Evolutionary conservation across 2,329 filamentous ascomycete species (phyloP).

Genomic region (Dryadomyces sulphureus): DNA sequence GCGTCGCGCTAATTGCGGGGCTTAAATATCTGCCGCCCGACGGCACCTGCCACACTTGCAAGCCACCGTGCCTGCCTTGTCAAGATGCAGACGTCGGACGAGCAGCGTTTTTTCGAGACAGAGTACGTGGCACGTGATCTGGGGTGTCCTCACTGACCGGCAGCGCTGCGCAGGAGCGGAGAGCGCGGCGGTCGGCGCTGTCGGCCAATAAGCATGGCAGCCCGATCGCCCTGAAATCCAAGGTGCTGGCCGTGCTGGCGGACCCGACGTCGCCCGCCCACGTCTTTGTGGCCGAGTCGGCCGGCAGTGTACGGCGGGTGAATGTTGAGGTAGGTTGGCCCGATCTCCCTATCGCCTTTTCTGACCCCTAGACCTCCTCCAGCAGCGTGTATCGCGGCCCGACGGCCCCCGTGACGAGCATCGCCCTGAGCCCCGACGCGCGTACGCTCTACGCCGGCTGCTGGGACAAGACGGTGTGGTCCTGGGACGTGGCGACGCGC

Average conservation of each 20-base stretch:
- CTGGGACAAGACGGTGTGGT: conserved; percentile 90
- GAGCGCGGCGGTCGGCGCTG: conserved; percentile 52
- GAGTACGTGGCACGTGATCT: conserved; percentile 40
- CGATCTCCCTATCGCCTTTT: no score
- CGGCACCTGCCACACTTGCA: background rate
- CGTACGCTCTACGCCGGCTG: conserved; percentile 67
- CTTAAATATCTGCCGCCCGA: background rate
- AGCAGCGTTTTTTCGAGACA: conserved; percentile 83
- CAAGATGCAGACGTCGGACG: conserved; percentile 53
- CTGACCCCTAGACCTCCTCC: background rate
- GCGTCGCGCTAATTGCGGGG: background rate
- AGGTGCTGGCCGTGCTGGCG: conserved; percentile 59
- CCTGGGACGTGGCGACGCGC: conserved; percentile 54
- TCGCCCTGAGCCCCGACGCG: conserved; percentile 43
- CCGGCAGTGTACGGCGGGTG: conserved; percentile 62
- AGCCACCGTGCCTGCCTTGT: background rate
- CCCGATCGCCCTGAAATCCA: conserved; percentile 69
- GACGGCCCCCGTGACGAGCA: conserved; percentile 62
- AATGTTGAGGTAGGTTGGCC: conserved; percentile 58
- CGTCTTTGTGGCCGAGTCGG: conserved; percentile 74
- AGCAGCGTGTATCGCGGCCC: conserved; percentile 53
- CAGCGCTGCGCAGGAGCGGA: conserved; percentile 33
- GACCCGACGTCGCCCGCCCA: conserved; percentile 47
- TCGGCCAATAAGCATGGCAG: conserved; percentile 64
- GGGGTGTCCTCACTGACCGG: conserved; percentile 15